Conservation (phyloP, 352 stramenopile species). For the Bremia lactucae region DNA sequence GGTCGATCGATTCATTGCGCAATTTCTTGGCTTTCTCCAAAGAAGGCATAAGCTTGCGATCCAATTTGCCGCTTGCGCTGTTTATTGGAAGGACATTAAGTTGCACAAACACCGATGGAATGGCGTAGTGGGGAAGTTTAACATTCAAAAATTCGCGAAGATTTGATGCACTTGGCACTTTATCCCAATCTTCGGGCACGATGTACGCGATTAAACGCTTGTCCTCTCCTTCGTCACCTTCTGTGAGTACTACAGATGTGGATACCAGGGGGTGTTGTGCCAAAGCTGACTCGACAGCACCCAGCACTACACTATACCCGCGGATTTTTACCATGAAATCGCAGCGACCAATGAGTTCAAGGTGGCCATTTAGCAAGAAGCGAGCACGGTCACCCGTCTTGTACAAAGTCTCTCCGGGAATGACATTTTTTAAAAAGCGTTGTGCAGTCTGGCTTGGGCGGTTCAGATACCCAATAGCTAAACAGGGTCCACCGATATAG, state of each 20-base stretch:
- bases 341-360: slow-evolving; percentile 89
- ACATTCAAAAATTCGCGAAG: slow-evolving; percentile 59
- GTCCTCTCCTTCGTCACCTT: slow-evolving; percentile 73
- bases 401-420: slow-evolving; percentile 78
- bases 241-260: slow-evolving; percentile 85
- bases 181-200: slow-evolving; percentile 64
- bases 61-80: slow-evolving; percentile 79
- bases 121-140: slow-evolving; percentile 75
- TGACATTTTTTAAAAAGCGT: slow-evolving; percentile 63
- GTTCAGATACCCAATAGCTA: slow-evolving; percentile 82
- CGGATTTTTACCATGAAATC: slow-evolving; percentile 96
- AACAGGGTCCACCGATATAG: slow-evolving; percentile 78
- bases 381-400: slow-evolving; percentile 87
- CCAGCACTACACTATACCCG: slow-evolving; percentile 90
- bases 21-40: slow-evolving; percentile 57
- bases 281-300: slow-evolving; percentile 85
- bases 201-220: slow-evolving; percentile 91
- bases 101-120: slow-evolving; percentile 72
- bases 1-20: slow-evolving; percentile 69
- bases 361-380: slow-evolving; percentile 82
- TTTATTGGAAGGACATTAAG: slow-evolving; percentile 82
- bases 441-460: slow-evolving; percentile 63
- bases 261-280: slow-evolving; percentile 75
- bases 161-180: slow-evolving; percentile 46
- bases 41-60: slow-evolving; percentile 79